A percentile compares a stretch with the other conserved stretches of the same genome.
phyloP scores from a whole-genome alignment of 177 flowering plant species.

The Vitis hybrid region DNA sequence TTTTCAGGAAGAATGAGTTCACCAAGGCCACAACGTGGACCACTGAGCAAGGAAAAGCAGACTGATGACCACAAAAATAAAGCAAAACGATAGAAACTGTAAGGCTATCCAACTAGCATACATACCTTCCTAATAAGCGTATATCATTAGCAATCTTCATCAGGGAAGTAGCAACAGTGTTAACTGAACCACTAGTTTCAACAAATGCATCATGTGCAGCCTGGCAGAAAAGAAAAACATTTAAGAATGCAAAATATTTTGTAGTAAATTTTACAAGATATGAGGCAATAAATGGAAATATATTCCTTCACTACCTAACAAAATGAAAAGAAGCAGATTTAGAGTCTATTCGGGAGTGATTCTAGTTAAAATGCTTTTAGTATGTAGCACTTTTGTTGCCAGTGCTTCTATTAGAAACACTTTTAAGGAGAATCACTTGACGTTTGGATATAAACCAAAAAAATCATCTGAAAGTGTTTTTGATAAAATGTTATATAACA shows the following conservation, averaged over 20 bases:
- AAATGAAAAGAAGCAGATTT: neutral
- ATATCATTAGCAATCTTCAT: constrained; percentile 97
- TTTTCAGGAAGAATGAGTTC: constrained; percentile 98
- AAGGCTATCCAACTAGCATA: neutral
- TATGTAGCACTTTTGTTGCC: too few species aligned
- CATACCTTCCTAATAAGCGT: constrained; percentile 88
- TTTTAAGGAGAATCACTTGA: too few species aligned
- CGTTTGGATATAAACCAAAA: too few species aligned
- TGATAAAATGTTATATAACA: too few species aligned
- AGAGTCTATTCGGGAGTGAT: too few species aligned
- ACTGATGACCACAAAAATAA: constrained; percentile 10
- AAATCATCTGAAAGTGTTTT: too few species aligned
- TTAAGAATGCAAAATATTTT: constrained; percentile 12
- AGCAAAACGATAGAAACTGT: neutral
- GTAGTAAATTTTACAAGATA: neutral
- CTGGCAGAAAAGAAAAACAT: constrained; percentile 32
- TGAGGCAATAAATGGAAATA: neutral
- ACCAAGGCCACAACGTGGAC: constrained; percentile 99
- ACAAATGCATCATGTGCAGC: constrained; percentile 99
- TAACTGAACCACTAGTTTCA: constrained; percentile 92
- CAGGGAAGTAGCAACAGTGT: constrained; percentile 82
- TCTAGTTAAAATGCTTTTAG: too few species aligned
- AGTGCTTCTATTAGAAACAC: too few species aligned
- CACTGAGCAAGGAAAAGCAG: constrained; percentile 50
- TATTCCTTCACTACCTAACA: neutral